phyloP scores from a whole-genome alignment of 2,329 filamentous ascomycete species.

The Fusarium sterilihyphosum region DNA sequence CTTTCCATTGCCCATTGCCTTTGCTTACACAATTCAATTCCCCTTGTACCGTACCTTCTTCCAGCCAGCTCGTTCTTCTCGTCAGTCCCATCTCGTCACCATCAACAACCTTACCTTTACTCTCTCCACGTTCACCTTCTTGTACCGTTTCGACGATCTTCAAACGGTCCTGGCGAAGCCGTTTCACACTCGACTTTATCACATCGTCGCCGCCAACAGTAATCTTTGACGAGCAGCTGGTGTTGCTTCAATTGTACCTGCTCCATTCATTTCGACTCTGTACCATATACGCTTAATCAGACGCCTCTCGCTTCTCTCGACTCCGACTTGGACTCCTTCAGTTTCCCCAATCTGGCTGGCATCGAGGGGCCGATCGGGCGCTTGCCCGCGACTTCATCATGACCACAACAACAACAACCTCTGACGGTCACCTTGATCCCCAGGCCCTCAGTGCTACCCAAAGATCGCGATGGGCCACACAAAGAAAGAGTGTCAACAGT shows the following conservation, averaged over 20 bases:
- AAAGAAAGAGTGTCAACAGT: slow-evolving; percentile 79
- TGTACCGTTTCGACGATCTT: slow-evolving; percentile 34
- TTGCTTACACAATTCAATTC: slow-evolving; percentile 47
- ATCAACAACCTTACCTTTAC: slow-evolving; percentile 32
- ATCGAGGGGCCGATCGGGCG: slow-evolving; percentile 51
- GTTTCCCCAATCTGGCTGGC: slow-evolving; percentile 50
- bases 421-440: slow-evolving; percentile 42
- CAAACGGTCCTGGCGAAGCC: slow-evolving; percentile 36
- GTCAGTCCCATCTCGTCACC: slow-evolving; percentile 24
- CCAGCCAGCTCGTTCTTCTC: slow-evolving; percentile 25
- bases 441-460: slow-evolving; percentile 61
- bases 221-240: slow-evolving; percentile 34
- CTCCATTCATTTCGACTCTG: slow-evolving; percentile 23
- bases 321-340: slow-evolving; percentile 25
- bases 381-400: slow-evolving; percentile 50
- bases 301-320: slow-evolving; percentile 23
- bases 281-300: slow-evolving; percentile 1
- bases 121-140: slow-evolving; percentile 33
- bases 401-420: slow-evolving; percentile 47
- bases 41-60: slow-evolving; percentile 29
- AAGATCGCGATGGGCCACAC: slow-evolving; percentile 95
- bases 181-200: slow-evolving; percentile 13
- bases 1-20: slow-evolving; percentile 16
- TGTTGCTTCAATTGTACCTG: slow-evolving; percentile 40
- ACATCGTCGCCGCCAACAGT: slow-evolving; percentile 10